phyloP scores from a whole-genome alignment of 169 alveolate species.

The Besnoitia besnoiti region DNA sequence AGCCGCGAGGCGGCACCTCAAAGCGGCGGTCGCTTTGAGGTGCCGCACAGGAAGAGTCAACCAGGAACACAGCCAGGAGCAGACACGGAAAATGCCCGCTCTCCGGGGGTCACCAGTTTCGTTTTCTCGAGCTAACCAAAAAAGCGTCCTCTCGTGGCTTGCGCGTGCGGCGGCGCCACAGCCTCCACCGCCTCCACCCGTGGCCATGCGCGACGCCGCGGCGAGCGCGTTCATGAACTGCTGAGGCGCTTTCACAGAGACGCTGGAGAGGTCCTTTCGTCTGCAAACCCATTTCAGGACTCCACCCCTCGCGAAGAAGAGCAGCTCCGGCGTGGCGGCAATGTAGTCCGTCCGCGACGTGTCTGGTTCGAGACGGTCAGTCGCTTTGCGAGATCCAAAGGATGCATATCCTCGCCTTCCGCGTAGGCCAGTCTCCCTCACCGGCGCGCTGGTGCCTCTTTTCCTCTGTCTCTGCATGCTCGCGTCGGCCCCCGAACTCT shows the following conservation, averaged over 20 bases:
- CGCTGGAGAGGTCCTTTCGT: constrained; percentile 35
- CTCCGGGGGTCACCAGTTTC: background rate
- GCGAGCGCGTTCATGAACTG: background rate
- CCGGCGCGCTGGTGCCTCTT: background rate
- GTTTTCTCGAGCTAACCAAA: background rate
- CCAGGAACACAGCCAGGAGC: too few relatives aligned
- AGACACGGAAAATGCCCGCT: background rate
- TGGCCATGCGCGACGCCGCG: background rate
- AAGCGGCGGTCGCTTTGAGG: too few relatives aligned
- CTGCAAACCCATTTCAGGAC: constrained; percentile 65
- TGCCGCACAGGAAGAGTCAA: too few relatives aligned
- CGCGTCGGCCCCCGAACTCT: too few relatives aligned
- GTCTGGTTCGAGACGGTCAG: background rate
- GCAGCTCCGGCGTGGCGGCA: constrained; percentile 41
- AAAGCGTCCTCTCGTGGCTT: background rate
- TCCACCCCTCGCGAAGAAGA: constrained; percentile 53
- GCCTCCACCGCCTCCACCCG: background rate
- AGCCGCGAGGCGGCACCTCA: too few relatives aligned
- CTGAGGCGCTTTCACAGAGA: background rate
- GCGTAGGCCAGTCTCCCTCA: background rate
- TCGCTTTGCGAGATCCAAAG: too few relatives aligned
- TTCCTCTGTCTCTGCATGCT: background rate
- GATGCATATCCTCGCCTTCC: too few relatives aligned
- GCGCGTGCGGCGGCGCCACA: background rate
- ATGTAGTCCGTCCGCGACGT: constrained; percentile 39